Conservation (phyloP, 2,329 filamentous ascomycete species). For the Pleurostoma richardsiae region DNA sequence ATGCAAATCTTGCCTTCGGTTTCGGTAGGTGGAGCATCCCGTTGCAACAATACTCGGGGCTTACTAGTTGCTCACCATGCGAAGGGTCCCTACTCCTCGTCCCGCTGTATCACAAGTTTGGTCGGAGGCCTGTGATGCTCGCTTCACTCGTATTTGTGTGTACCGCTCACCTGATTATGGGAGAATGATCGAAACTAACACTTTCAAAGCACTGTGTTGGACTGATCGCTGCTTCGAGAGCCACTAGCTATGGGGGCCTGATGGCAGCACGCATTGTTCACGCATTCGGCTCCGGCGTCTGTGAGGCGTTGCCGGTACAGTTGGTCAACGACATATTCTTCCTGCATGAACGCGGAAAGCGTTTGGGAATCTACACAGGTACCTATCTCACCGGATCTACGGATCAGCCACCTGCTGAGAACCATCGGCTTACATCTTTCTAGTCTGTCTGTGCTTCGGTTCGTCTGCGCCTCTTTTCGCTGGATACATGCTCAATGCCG, state of each 20-base stretch:
- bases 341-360: conserved; percentile 41
- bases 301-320: conserved; percentile 39
- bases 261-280: conserved; percentile 34
- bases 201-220: conserved; percentile 29
- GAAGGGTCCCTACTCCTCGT: conserved; percentile 48
- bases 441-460: conserved; percentile 50
- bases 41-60: too few relatives aligned
- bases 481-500: conserved; percentile 55
- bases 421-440: too few relatives aligned
- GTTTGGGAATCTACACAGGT: conserved; percentile 55
- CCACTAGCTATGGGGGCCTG: conserved; percentile 26
- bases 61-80: too few relatives aligned
- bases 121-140: conserved; percentile 37
- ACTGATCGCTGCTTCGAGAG: conserved; percentile 29
- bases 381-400: background rate
- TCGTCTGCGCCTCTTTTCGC: conserved; percentile 52
- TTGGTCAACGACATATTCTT: conserved; percentile 41
- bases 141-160: conserved; percentile 28
- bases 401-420: too few relatives aligned
- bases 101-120: conserved; percentile 47
- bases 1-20: conserved; percentile 56
- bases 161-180: background rate
- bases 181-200: too few relatives aligned
- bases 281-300: conserved; percentile 34
- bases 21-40: conserved; percentile 30